Base-by-base conservation (phyloP, 371 early-diverging fungal genomes). In the Rhizopus delemar region DNA sequence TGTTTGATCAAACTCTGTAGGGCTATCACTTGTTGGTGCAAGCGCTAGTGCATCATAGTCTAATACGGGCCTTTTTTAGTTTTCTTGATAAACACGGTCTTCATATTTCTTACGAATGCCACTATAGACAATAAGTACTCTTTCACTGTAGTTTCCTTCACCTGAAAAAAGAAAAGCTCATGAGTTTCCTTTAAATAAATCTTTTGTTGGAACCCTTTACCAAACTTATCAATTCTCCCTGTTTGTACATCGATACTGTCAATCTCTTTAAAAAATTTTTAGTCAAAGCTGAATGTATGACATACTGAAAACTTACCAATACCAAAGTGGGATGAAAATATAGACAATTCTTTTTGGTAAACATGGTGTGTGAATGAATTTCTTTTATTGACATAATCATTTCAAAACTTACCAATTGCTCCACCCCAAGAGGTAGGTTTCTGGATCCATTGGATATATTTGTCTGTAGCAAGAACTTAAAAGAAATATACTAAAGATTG, bases 231-330 rank as follows among this genome's bases (percentile, higher is more conserved):
- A 8, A 79, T 73, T 28, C 86, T 62, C 5, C 76, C 82, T 3
- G 79, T 83, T 13, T 78, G 80, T 2, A 86, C 78, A 60, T 86
- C 86, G n/a, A 86, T 78, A 51, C 86, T 86, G 41, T 76, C 83
- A 39, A 86, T 83, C 63, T 81, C 83, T 78, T 58, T 33, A 29
- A 8, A 48, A 35, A 22, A 22, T 60, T 16, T 34, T 15, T 8
- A 22, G 5, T 4, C 15, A 52, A 3, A 6, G 36, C 11, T 36
- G 9, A 22, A 32, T 29, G 3, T 2, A 4, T 16, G 12, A 41
- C 11, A 45, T 2, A 15, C 8, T 8, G 41, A 4, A 41, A 16
- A 41, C 62, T 54, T 75, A 82, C 86, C 86, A 54, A 82, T 57
- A 38, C 66, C 63, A 67, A 78, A 84, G 57, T 81, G 57, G 6